Percentiles rank a stretch among this genome's conserved stretches.
phyloP scores from a whole-genome alignment of 2,329 filamentous ascomycete genomes.

The Talaromyces amestolkiae region DNA sequence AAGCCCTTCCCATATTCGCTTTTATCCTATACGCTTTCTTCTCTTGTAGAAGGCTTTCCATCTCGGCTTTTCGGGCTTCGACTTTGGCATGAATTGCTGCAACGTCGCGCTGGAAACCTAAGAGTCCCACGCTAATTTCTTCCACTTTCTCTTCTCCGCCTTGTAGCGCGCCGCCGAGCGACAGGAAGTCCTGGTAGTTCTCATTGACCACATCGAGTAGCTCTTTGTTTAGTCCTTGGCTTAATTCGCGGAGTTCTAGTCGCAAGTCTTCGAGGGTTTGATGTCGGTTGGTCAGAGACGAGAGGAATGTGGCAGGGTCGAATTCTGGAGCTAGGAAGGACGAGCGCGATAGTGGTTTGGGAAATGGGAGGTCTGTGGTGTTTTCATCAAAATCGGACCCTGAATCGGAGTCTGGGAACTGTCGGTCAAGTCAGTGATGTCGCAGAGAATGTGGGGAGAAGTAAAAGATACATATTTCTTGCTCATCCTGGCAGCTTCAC shows the following conservation, averaged over 20 bases:
- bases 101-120: constrained; percentile 82
- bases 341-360: constrained; percentile 73
- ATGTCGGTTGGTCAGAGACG: constrained; percentile 77
- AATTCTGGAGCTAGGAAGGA: constrained; percentile 80
- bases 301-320: constrained; percentile 78
- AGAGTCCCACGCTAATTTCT: constrained; percentile 78
- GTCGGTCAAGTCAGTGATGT: not conserved
- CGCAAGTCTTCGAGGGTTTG: constrained; percentile 95
- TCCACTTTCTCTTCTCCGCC: constrained; percentile 91
- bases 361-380: constrained; percentile 73
- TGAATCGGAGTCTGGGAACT: constrained; percentile 48
- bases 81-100: constrained; percentile 70
- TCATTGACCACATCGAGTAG: constrained; percentile 91
- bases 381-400: constrained; percentile 58
- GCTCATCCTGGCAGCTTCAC: constrained; percentile 18
- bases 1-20: constrained; percentile 59
- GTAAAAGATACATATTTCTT: constrained; percentile 28
- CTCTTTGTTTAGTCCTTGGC: constrained; percentile 76
- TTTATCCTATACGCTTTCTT: constrained; percentile 62
- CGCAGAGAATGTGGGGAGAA: not conserved
- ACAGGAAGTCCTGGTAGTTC: constrained; percentile 89
- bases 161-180: constrained; percentile 73
- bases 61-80: constrained; percentile 60
- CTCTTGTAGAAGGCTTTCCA: constrained; percentile 62
- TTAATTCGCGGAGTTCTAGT: constrained; percentile 76